A percentile compares a stretch with the other conserved stretches of the same genome.
phyloP scores from a whole-genome alignment of 2,329 filamentous ascomycete genomes.

The Xylaria polymorpha region DNA sequence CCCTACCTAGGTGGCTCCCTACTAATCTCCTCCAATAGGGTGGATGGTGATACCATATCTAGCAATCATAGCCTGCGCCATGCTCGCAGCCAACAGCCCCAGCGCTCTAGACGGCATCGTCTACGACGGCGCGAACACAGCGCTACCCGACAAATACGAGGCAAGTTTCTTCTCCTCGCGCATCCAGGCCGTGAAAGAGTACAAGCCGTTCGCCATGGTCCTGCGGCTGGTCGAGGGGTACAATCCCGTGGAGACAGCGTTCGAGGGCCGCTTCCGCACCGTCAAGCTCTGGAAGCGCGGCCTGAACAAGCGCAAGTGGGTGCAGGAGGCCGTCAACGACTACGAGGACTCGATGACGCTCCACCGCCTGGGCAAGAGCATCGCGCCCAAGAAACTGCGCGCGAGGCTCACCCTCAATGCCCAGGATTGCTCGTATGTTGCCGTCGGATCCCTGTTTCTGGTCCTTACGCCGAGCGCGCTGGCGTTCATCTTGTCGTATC shows the following conservation, averaged over 20 bases:
- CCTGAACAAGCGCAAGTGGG: conserved; percentile 49
- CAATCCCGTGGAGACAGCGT: conserved; percentile 45
- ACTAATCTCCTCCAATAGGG: conserved; percentile 40
- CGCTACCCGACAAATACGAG: conserved; percentile 39
- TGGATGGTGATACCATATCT: conserved; percentile 52
- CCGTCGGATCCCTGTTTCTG: conserved; percentile 41
- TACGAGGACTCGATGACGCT: conserved; percentile 38
- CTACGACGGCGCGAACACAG: conserved; percentile 45
- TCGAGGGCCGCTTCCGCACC: conserved; percentile 47
- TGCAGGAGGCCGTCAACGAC: conserved; percentile 48
- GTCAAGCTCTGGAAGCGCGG: conserved; percentile 52
- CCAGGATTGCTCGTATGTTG: conserved; percentile 43
- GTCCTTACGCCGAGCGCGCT: conserved; percentile 48
- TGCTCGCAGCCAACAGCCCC: conserved; percentile 50
- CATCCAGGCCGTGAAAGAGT: conserved; percentile 34
- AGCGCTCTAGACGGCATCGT: conserved; percentile 49
- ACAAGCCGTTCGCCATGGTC: conserved; percentile 31
- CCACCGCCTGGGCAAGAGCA: conserved; percentile 20
- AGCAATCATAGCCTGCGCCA: conserved; percentile 50
- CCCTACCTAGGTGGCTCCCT: too few species aligned
- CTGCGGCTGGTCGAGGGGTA: conserved; percentile 41
- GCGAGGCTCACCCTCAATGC: conserved; percentile 38
- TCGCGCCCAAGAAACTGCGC: conserved; percentile 35
- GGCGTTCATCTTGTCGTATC: conserved; percentile 51
- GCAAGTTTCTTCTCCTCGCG: conserved; percentile 41